Evolutionary conservation across 2,329 filamentous ascomycete genomes (phyloP), one percentile per base, ranked within the genome.

Genomic region (Phaeosphaeria sp.): DNA sequence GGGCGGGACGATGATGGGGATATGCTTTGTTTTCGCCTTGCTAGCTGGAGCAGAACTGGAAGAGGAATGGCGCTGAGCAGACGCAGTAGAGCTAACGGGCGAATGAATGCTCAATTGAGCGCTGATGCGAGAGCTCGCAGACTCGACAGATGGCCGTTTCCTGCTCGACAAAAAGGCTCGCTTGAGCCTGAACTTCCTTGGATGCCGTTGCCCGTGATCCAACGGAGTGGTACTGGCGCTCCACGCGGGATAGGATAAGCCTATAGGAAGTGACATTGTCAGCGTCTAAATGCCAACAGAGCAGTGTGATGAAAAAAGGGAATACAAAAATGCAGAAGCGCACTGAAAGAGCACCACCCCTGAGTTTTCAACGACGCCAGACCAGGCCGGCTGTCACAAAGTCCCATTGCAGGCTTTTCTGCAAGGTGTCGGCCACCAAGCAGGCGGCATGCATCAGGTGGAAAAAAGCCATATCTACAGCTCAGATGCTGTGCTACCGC

Each of bases 1-100:
- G 55, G 74, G 64, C 52, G 79, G 74, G 55, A 79, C 75, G 47
- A 80, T 68, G 59, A 81, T 80, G 43, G 79, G 79, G 67, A 81
- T 72, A 72, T 81, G 78, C 72, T 78, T 80, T 22, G 74, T 71
- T 60, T 73, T 71, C 36, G 69, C 65, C 53, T 61, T 59, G 67
- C 61, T 61, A 42, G 65, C 55, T 54, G 68, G 64, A 66, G 59
- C 61, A 56, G 60, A 63, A 45, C 64, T 55, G 55, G 56, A 43
- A 47, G 64, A 53, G 50, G 68, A 66, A 50, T 59, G 64, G 56
- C 56, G 59, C 42, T 63, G 57, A 64, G 59, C 64, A 56, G 62
- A 59, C 61, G 52, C 60, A 61, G 52, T 59, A 61, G 67, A 51
- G 57, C 54, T 56, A 40, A 55, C 61, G 33, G 57, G 60, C 40